A percentile compares a stretch with the other conserved stretches of the same genome.
Conservation (phyloP, 805 yeast species). For the Suhomyces canberraensis region DNA sequence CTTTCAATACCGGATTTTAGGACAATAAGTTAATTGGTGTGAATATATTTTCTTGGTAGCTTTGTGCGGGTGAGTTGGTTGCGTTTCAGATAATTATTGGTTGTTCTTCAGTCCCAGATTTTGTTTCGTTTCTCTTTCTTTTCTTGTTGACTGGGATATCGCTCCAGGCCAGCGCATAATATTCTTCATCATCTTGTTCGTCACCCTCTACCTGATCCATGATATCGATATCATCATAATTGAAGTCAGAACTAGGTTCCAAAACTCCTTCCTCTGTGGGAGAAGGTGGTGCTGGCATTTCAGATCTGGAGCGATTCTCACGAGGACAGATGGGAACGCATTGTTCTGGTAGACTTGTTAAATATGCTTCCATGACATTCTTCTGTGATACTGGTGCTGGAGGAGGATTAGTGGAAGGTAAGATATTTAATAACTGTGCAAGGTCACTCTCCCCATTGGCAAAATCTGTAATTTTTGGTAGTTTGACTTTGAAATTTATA, state of each 20-base stretch:
- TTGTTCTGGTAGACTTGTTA: slow-evolving; percentile 2
- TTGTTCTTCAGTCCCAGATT: not conserved
- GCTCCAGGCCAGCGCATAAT: slow-evolving; percentile 17
- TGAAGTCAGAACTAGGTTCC: slow-evolving; percentile 8
- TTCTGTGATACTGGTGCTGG: not conserved
- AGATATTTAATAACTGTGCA: slow-evolving; percentile 14
- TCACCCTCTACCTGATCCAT: slow-evolving; percentile 15
- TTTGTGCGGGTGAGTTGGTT: too few relatives aligned
- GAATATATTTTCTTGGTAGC: too few relatives aligned
- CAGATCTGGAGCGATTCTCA: not conserved
- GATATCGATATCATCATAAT: slow-evolving; percentile 19
- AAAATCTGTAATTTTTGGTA: slow-evolving; percentile 32
- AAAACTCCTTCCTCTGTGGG: not conserved
- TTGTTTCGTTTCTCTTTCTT: slow-evolving; percentile 8
- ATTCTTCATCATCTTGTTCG: slow-evolving; percentile 17
- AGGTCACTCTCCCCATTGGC: slow-evolving; percentile 20
- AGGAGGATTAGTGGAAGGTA: slow-evolving; percentile 25
- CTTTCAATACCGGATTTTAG: too few relatives aligned
- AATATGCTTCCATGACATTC: slow-evolving; percentile 6
- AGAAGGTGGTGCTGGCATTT: not conserved
- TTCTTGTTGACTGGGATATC: not conserved
- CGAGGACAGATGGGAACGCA: not conserved
- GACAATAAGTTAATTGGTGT: too few relatives aligned
- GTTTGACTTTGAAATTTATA: slow-evolving; percentile 35
- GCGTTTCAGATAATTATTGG: not conserved